phyloP scores from a whole-genome alignment of 257 asterid species.

The Solanum neorickii region DNA sequence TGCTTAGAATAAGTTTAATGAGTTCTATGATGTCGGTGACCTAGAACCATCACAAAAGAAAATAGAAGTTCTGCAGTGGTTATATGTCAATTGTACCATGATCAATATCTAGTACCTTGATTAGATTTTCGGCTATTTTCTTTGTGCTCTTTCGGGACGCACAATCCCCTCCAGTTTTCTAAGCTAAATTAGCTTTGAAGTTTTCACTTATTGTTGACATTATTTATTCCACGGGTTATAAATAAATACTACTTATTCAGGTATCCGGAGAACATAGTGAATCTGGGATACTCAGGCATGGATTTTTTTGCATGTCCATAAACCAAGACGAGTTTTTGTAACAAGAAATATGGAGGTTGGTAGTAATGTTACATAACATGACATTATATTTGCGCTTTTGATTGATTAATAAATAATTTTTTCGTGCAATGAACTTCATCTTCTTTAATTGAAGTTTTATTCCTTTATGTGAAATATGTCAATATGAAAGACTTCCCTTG shows the following conservation, averaged over 20 bases:
- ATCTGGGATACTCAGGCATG: conserved; percentile 71
- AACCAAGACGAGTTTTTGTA: conserved; percentile 17
- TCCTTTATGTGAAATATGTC: neutral
- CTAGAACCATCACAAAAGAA: conserved; percentile 32
- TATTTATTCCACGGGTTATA: neutral
- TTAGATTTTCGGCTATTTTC: neutral
- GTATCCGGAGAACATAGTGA: conserved; percentile 72
- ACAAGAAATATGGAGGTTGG: conserved; percentile 39
- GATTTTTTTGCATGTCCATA: conserved; percentile 50
- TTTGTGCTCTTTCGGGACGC: neutral
- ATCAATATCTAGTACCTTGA: conserved; percentile 53
- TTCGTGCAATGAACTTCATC: neutral
- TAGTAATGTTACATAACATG: neutral
- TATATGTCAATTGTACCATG: conserved; percentile 54
- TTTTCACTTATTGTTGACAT: neutral
- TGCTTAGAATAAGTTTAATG: conserved; percentile 34
- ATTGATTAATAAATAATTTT: neutral
- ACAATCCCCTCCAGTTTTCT: neutral
- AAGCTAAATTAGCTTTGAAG: neutral
- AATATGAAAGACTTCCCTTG: neutral
- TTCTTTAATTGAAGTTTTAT: neutral
- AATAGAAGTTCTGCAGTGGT: conserved; percentile 48
- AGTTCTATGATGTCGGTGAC: conserved; percentile 59
- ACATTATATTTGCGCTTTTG: neutral
- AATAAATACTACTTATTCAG: conserved; percentile 18